phyloP scores from a whole-genome alignment of 75 land plant genomes.

The Selaginella moellendorffii region DNA sequence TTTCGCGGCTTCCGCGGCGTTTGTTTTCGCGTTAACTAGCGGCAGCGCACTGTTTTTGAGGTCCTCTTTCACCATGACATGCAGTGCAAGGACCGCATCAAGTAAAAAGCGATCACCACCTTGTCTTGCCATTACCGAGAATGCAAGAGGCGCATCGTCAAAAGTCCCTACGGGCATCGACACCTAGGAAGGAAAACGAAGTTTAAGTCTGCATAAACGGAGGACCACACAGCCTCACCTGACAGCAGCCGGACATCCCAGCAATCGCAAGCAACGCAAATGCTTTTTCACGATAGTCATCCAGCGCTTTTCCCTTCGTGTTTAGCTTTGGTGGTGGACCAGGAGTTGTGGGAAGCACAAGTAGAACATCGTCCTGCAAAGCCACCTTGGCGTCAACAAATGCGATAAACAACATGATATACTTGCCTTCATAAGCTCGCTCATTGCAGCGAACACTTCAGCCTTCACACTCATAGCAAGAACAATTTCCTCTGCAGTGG shows the following conservation, averaged over 20 bases:
- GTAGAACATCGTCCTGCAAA: slow-evolving; percentile 54
- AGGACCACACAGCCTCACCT: too few relatives aligned
- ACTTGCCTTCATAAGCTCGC: slow-evolving; percentile 58
- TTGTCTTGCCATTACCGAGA: slow-evolving; percentile 68
- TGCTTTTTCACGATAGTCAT: slow-evolving; percentile 38
- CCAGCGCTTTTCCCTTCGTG: slow-evolving; percentile 19
- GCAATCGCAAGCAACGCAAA: slow-evolving; percentile 41
- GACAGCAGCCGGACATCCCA: slow-evolving; percentile 80
- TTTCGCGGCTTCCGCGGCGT: slow-evolving; percentile 66
- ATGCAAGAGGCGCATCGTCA: slow-evolving; percentile 46
- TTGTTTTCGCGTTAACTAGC: slow-evolving; percentile 33
- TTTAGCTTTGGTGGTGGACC: slow-evolving; percentile 40
- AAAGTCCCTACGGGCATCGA: slow-evolving; percentile 55
- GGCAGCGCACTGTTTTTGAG: neutral
- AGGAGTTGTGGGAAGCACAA: slow-evolving; percentile 66
- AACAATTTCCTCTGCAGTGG: slow-evolving; percentile 34
- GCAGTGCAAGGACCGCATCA: slow-evolving; percentile 53
- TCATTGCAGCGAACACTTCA: slow-evolving; percentile 56
- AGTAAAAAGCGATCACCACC: slow-evolving; percentile 86
- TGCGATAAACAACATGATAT: neutral
- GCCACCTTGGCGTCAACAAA: neutral
- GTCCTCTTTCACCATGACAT: slow-evolving; percentile 48
- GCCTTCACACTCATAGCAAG: slow-evolving; percentile 40
- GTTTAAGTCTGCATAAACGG: too few relatives aligned
- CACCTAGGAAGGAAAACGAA: slow-evolving; percentile 36